A percentile compares a stretch with the other conserved stretches of the same genome.
These are phyloP conservation scores for Ganoderma lucidum DNA, from an alignment of 1,284 basidiomycete genomes.

Conservation along the genomic window DNA sequence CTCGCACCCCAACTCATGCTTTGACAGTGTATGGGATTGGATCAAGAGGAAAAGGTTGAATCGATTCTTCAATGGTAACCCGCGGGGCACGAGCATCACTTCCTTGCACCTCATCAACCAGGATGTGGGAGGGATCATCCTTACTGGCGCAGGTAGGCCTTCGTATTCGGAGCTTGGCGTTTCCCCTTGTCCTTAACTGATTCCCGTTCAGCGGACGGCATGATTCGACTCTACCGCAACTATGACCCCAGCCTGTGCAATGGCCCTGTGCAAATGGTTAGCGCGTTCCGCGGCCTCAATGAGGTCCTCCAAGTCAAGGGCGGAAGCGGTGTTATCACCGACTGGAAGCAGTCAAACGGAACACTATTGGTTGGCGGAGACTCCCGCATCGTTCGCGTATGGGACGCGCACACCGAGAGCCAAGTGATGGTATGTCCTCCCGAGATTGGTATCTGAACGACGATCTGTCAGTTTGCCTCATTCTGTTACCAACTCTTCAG, in stretches of 20 bases:
- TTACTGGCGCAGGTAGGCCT: conserved; percentile 84
- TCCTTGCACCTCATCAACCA: conserved; percentile 96
- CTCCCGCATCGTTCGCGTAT: conserved; percentile 87
- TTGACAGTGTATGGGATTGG: conserved; percentile 92
- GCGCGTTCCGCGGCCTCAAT: conserved; percentile 90
- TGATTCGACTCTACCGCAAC: conserved; percentile 91
- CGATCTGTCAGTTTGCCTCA: conserved; percentile 13
- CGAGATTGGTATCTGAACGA: neutral
- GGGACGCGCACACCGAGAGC: conserved; percentile 95
- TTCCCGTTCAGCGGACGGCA: conserved; percentile 77
- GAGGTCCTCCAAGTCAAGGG: conserved; percentile 79
- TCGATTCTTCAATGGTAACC: conserved; percentile 91
- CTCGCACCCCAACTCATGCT: conserved; percentile 3
- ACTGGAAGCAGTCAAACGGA: conserved; percentile 94
- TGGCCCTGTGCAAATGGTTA: conserved; percentile 85
- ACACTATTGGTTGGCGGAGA: conserved; percentile 92
- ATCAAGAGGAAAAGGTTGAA: conserved; percentile 79
- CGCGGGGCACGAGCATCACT: conserved; percentile 84
- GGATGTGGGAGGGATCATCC: conserved; percentile 90
- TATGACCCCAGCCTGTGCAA: conserved; percentile 77
- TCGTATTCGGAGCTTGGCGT: neutral
- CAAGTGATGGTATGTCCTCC: conserved; percentile 73
- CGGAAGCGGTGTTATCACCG: conserved; percentile 86
- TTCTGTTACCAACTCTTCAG: conserved; percentile 47
- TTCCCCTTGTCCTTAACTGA: neutral